A percentile compares a stretch with the other conserved stretches of the same genome.
These are phyloP conservation scores for Colletotrichum simmondsii DNA, from an alignment of 2,329 filamentous ascomycete species.

Conservation along the genomic window DNA sequence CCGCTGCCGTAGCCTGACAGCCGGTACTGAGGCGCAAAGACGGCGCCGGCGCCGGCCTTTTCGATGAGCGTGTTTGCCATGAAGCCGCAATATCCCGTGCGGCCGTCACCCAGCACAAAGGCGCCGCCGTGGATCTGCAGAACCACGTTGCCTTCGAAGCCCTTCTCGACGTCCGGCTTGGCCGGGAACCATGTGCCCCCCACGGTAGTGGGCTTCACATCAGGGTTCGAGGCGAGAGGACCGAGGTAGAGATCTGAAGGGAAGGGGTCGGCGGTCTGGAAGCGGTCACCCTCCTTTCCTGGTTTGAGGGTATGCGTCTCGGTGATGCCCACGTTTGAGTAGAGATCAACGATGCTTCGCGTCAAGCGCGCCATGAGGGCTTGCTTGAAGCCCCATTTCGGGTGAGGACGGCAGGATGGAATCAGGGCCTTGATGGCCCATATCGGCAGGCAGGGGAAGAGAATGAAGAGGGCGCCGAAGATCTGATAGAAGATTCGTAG, in stretches of 20 bases:
- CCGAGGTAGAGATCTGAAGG: conserved; percentile 35
- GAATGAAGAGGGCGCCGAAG: background rate
- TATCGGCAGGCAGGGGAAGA: background rate
- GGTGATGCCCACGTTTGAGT: conserved; percentile 22
- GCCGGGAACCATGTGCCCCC: conserved; percentile 40
- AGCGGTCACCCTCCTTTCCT: conserved; percentile 38
- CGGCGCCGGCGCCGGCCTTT: conserved; percentile 38
- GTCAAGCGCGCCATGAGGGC: conserved; percentile 18
- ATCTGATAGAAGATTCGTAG: conserved; percentile 11
- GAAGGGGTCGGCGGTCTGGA: conserved; percentile 35
- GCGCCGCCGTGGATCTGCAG: conserved; percentile 47
- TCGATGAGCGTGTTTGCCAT: conserved; percentile 38
- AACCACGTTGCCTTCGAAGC: conserved; percentile 33
- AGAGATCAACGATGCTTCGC: conserved; percentile 12
- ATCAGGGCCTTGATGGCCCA: conserved; percentile 13
- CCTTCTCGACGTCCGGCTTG: conserved; percentile 19
- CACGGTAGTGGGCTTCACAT: conserved; percentile 33
- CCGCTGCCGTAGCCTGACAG: conserved; percentile 37
- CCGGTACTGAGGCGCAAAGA: conserved; percentile 46
- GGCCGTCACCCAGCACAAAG: conserved; percentile 44
- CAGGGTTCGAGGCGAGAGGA: conserved; percentile 20
- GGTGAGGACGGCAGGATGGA: conserved; percentile 15
- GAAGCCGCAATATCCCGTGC: conserved; percentile 43
- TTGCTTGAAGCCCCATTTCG: conserved; percentile 24
- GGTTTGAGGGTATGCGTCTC: conserved; percentile 38